Percentiles rank a stretch among this genome's conserved stretches.
Conservation (phyloP, 805 yeast genomes). For the Candida khao-thaluensis region DNA sequence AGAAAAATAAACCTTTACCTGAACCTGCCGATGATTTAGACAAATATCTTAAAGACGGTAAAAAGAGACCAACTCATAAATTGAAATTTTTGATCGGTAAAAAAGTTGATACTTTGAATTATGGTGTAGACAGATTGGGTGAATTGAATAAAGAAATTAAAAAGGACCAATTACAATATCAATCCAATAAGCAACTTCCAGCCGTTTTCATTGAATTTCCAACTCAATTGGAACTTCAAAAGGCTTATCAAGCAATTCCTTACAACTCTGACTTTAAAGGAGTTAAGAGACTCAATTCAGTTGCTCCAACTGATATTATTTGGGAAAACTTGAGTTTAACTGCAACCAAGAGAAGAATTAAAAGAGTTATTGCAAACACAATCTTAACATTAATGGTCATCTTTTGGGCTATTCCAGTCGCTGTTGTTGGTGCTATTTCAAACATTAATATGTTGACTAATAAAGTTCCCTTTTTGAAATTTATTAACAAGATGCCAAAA, state of each 20-base stretch:
- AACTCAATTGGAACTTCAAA: constrained; percentile 82
- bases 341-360: constrained; percentile 54
- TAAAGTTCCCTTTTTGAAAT: constrained; percentile 49
- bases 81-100: constrained; percentile 70
- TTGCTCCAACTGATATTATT: constrained; percentile 76
- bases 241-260: constrained; percentile 81
- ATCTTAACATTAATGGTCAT: constrained; percentile 62
- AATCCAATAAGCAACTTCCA: constrained; percentile 51
- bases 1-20: constrained; percentile 56
- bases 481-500: constrained; percentile 56
- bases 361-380: constrained; percentile 58
- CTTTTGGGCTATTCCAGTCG: constrained; percentile 74
- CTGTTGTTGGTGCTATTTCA: constrained; percentile 74
- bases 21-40: constrained; percentile 56
- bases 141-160: constrained; percentile 68
- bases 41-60: constrained; percentile 62
- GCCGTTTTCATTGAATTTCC: constrained; percentile 82
- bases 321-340: constrained; percentile 75
- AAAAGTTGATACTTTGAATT: constrained; percentile 81
- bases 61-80: constrained; percentile 80
- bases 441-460: constrained; percentile 63
- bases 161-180: constrained; percentile 53
- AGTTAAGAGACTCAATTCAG: constrained; percentile 55
- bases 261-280: constrained; percentile 47
- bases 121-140: constrained; percentile 64